Evolutionary conservation across 148 eudicot genomes (phyloP), one percentile per base, ranked within the genome.

Genomic region (Chenopodium formosanum): DNA sequence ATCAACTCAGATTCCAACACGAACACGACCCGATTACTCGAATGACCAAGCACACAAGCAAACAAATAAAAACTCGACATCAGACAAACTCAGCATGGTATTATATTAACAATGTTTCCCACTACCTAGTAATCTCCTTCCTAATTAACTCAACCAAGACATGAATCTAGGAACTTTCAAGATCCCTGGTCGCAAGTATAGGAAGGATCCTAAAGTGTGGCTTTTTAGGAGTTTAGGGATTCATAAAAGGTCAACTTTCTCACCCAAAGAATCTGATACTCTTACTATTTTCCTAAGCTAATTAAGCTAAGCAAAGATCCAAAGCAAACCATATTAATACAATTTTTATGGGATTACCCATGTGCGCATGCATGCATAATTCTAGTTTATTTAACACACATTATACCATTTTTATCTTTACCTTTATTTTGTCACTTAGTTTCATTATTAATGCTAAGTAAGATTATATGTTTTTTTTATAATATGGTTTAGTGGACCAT

Each of bases 291-390:
- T 81, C 65, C 73, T 34, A 79, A 47, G 23, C 44, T 60, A 82
- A 67, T n/a, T 37, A 37, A 6, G 40, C 44, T 40, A 40, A 40
- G 44, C 44, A n/a, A 74, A 47, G 66, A 46, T 52, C 44, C 74
- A 81, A 58, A 40, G 72, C 75, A 76, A 78, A 46, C 69, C 77
- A 73, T 40, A 79, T 80, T 52, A 37, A 46, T 65, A 52, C 67
- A 83, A 68, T 83, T 47, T 74, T 75, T 83, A 83, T 82, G 89
- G 88, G 89, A 82, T 53, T 78, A 86, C 91, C 90, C 93, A 88
- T 88, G 90, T 89, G 90, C 78, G 72, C 85, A 81, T 83, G 92
- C 89, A 85, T 64, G 86, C 84, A 44, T 76, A 82, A 89, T 48
- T 76, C 73, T 82, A 76, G 65, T 66, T 72, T 78, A 63, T 81